Evolutionary conservation across 805 yeast genomes (phyloP).

Genomic region (Wickerhamomyces bovis): DNA sequence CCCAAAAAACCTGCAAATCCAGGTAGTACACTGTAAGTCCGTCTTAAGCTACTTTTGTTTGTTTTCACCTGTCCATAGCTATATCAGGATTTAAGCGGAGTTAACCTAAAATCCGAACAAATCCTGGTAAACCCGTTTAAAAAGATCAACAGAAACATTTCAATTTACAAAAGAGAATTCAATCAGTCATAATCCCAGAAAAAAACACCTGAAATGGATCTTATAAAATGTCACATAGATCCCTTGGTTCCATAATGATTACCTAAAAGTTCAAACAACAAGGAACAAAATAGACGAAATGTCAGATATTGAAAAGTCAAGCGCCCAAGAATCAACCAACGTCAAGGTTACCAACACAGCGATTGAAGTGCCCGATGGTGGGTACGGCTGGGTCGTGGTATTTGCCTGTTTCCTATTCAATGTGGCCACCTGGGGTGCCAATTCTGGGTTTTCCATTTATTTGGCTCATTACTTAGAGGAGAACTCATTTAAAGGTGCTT

Average conservation of each 20-base stretch:
- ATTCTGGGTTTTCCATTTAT: slow-evolving; percentile 28
- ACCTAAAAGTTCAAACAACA: too few relatives aligned
- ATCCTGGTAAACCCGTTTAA: neutral
- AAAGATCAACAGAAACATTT: neutral
- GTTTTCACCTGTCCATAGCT: too few relatives aligned
- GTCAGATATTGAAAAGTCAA: neutral
- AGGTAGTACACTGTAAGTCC: too few relatives aligned
- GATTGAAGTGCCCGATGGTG: slow-evolving; percentile 24
- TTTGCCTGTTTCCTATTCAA: slow-evolving; percentile 19
- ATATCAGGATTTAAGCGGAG: neutral
- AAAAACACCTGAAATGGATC: too few relatives aligned
- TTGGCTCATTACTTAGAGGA: slow-evolving; percentile 48
- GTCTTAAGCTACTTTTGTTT: too few relatives aligned
- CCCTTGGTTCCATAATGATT: too few relatives aligned
- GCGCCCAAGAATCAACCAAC: neutral
- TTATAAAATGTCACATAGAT: too few relatives aligned
- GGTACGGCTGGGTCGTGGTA: slow-evolving; percentile 24
- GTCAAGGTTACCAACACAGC: neutral
- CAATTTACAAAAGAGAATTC: too few relatives aligned
- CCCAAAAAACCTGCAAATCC: too few relatives aligned
- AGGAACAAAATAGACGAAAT: too few relatives aligned
- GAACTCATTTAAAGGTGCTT: slow-evolving; percentile 44
- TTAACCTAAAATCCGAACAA: neutral
- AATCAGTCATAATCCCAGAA: too few relatives aligned
- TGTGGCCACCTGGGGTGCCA: slow-evolving; percentile 24